Evolutionary conservation across 495 filamentous ascomycete species (phyloP).

Genomic region (Zalerion maritima): DNA sequence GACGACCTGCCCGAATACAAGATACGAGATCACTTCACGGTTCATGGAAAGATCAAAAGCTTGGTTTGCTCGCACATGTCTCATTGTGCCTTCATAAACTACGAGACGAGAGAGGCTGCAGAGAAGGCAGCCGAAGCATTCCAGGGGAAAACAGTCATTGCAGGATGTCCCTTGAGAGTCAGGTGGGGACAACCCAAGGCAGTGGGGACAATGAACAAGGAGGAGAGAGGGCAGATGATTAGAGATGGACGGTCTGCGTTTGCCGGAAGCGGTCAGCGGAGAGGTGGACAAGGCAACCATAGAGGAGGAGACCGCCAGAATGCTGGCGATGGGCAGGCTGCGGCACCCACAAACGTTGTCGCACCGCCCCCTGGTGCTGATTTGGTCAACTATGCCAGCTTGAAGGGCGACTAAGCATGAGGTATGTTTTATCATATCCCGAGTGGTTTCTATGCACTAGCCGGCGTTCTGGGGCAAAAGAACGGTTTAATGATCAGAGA

Average conservation of each 20-base stretch:
- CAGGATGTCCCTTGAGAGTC: conserved; percentile 74
- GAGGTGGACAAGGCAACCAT: conserved; percentile 10
- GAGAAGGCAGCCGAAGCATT: conserved; percentile 73
- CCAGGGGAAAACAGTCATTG: conserved; percentile 71
- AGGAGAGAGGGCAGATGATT: conserved; percentile 60
- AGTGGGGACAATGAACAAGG: conserved; percentile 74
- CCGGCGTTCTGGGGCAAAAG: too few relatives aligned
- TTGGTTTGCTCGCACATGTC: conserved; percentile 91
- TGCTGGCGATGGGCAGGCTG: conserved; percentile 14
- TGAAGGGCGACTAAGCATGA: conserved; percentile 57
- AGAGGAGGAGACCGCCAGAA: conserved; percentile 8
- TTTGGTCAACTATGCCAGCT: conserved; percentile 70
- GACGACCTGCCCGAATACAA: conserved; percentile 90
- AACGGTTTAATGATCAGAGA: too few relatives aligned
- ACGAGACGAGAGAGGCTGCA: conserved; percentile 61
- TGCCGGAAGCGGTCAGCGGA: conserved; percentile 18
- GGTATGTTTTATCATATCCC: conserved; percentile 36
- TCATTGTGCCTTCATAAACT: conserved; percentile 94
- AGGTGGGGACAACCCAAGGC: conserved; percentile 88
- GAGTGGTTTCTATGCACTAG: conserved; percentile 8
- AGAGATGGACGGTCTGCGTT: conserved; percentile 52
- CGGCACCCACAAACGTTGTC: conserved; percentile 34
- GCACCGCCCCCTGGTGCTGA: conserved; percentile 73
- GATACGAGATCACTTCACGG: conserved; percentile 76
- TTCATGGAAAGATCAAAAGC: conserved; percentile 75